A percentile compares a stretch with the other conserved stretches of the same genome.
Evolutionary conservation across 148 eudicot genomes (phyloP).

Genomic region (Camellia granthamiana): DNA sequence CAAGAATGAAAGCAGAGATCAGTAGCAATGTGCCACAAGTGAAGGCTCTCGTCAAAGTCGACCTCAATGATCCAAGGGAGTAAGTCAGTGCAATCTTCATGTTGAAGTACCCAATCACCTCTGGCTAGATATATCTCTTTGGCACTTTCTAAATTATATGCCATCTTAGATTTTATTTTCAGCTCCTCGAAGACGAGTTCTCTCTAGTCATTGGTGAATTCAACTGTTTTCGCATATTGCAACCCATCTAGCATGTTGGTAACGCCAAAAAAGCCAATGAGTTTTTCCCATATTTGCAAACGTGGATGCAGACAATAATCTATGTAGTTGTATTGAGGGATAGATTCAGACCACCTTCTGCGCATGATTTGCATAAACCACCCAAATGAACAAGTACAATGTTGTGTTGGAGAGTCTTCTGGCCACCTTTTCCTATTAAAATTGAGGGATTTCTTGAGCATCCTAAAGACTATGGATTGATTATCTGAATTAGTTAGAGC

Average conservation of each 20-base stretch:
- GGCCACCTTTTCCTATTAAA: too few relatives aligned
- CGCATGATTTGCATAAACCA: slow-evolving; percentile 4
- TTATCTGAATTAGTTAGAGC: not conserved
- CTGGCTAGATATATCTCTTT: slow-evolving; percentile 20
- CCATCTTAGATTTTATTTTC: slow-evolving; percentile 25
- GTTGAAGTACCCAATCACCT: slow-evolving; percentile 26
- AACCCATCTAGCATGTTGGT: slow-evolving; percentile 22
- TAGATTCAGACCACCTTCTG: slow-evolving; percentile 31
- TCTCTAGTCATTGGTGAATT: slow-evolving; percentile 19
- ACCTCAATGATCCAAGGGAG: slow-evolving; percentile 23
- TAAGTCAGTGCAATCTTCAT: slow-evolving; percentile 8
- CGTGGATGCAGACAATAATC: slow-evolving; percentile 23
- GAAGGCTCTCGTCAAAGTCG: slow-evolving; percentile 43
- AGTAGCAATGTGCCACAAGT: slow-evolving; percentile 51
- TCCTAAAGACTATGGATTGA: too few relatives aligned
- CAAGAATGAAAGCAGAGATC: slow-evolving; percentile 25
- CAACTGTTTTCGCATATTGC: slow-evolving; percentile 15
- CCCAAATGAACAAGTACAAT: not conserved
- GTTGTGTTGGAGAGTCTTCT: not conserved
- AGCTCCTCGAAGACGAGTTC: slow-evolving; percentile 34
- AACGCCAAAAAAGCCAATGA: slow-evolving; percentile 20
- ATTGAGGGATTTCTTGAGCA: too few relatives aligned
- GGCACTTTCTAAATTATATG: slow-evolving; percentile 27
- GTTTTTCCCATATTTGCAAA: not conserved
- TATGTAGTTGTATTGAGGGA: slow-evolving; percentile 27